phyloP scores from a whole-genome alignment of 2,329 filamentous ascomycete genomes.

The Rutstroemia sp. region DNA sequence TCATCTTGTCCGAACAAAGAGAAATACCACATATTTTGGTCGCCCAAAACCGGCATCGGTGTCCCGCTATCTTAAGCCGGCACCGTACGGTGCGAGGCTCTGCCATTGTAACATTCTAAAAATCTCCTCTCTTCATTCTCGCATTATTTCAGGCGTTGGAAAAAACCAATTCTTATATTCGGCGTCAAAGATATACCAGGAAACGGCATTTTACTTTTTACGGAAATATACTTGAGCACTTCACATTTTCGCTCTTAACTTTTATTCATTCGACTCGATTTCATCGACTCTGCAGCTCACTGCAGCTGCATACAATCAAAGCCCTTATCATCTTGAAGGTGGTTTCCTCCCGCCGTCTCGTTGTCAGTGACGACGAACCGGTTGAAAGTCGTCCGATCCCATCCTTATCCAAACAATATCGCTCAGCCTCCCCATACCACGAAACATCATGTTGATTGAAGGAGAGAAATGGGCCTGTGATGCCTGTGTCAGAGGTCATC shows the following conservation, averaged over 20 bases:
- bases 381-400: conserved; percentile 21
- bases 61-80: conserved; percentile 28
- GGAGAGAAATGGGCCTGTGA: conserved; percentile 98
- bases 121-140: conserved; percentile 17
- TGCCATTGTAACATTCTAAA: conserved; percentile 15
- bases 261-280: conserved; percentile 25
- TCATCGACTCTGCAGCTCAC: conserved; percentile 29
- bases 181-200: conserved; percentile 26
- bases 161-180: conserved; percentile 3
- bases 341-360: conserved; percentile 13
- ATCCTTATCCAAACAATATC: not conserved
- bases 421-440: not conserved
- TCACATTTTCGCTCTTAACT: conserved; percentile 7
- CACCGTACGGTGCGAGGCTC: conserved; percentile 30
- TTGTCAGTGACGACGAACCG: not conserved
- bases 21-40: conserved; percentile 25
- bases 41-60: conserved; percentile 26
- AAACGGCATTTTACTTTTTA: conserved; percentile 15
- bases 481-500: conserved; percentile 86
- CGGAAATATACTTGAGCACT: conserved; percentile 8
- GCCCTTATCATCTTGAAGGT: conserved; percentile 22
- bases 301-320: conserved; percentile 25
- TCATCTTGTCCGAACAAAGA: conserved; percentile 16
- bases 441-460: conserved; percentile 65
- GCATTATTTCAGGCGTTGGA: conserved; percentile 25